phyloP scores from a whole-genome alignment of 2,329 filamentous ascomycete genomes.

The Cercospora sojina region DNA sequence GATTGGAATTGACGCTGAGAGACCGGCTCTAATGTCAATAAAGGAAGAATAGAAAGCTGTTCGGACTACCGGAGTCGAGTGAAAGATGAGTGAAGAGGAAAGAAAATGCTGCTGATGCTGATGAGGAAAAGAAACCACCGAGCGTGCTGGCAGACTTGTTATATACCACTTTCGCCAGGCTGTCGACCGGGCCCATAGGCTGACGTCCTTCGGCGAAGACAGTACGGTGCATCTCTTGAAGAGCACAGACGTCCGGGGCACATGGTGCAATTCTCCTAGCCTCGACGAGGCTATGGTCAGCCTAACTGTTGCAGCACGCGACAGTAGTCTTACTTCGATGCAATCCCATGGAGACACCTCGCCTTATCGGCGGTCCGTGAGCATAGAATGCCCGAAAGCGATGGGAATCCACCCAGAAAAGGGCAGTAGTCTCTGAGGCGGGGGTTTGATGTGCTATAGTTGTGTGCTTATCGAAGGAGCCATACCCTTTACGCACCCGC shows the following conservation, averaged over 20 bases:
- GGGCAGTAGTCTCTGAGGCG: background rate
- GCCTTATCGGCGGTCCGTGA: background rate
- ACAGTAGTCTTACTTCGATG: background rate
- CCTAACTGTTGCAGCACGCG: background rate
- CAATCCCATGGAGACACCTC: background rate
- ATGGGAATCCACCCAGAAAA: background rate
- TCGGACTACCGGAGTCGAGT: background rate
- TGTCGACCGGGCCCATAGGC: background rate
- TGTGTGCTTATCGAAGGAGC: background rate
- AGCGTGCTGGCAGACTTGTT: background rate
- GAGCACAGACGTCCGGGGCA: background rate
- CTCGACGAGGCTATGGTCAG: background rate
- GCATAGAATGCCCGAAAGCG: background rate
- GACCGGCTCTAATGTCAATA: conserved; percentile 1
- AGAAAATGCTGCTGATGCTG: background rate
- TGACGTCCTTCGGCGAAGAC: background rate
- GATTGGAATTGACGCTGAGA: background rate
- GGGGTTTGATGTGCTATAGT: background rate
- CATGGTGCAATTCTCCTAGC: background rate
- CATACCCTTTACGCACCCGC: background rate
- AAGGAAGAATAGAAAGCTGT: conserved; percentile 2
- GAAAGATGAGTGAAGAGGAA: conserved; percentile 1
- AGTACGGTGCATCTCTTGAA: background rate
- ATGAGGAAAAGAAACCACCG: background rate
- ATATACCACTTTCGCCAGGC: background rate